phyloP scores from a whole-genome alignment of 179 eudicot species.

The Kewa caespitosa region DNA sequence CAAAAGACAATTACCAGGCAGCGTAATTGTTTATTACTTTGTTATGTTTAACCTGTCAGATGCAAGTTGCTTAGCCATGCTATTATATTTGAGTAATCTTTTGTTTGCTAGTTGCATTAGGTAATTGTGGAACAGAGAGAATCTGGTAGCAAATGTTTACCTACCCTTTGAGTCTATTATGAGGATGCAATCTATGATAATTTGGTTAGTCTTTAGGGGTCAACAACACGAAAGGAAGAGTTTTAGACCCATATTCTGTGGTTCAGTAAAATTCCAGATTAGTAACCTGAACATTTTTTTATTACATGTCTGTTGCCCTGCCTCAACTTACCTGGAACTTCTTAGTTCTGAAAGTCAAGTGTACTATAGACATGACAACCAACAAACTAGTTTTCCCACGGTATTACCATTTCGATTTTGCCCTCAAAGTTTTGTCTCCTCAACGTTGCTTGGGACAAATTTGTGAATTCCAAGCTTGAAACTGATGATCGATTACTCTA shows the following conservation, averaged over 20 bases:
- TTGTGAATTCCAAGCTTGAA: background rate
- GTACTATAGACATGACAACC: background rate
- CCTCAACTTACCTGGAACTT: no score
- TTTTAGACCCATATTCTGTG: background rate
- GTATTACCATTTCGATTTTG: background rate
- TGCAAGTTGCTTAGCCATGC: background rate
- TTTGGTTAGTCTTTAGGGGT: background rate
- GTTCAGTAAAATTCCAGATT: background rate
- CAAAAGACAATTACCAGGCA: background rate
- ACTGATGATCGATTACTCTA: background rate
- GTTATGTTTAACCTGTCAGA: background rate
- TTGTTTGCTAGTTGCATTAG: no score
- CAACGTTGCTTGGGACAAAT: background rate
- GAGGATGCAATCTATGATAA: background rate
- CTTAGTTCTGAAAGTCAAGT: background rate
- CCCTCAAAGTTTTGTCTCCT: background rate
- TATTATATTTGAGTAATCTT: background rate
- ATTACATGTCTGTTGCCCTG: background rate
- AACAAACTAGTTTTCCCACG: background rate
- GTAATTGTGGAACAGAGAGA: background rate
- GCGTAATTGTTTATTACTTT: background rate
- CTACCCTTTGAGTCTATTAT: background rate
- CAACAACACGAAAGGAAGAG: background rate
- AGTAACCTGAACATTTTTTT: background rate
- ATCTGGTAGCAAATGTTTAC: background rate